Evolutionary conservation across 495 filamentous ascomycete genomes (phyloP).

Genomic region (Daldinia bambusicola): DNA sequence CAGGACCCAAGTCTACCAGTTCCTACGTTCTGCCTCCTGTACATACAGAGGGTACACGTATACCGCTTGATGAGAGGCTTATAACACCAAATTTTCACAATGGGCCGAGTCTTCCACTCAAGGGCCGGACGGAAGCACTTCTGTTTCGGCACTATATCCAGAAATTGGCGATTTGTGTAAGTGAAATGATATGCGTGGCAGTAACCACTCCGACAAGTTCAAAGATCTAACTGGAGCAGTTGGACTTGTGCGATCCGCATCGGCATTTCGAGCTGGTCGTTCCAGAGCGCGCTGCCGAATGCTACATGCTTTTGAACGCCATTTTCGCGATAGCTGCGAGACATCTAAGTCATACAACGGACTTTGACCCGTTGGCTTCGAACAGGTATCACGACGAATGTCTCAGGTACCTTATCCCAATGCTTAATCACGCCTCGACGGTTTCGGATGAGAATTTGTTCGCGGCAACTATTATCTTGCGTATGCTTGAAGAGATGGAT

Average conservation of each 20-base stretch:
- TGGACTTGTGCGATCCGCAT: constrained; percentile 67
- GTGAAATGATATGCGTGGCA: constrained; percentile 15
- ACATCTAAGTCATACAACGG: constrained; percentile 61
- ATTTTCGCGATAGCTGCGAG: constrained; percentile 67
- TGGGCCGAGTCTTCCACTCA: constrained; percentile 50
- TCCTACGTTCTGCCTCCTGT: constrained; percentile 7
- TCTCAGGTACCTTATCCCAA: constrained; percentile 60
- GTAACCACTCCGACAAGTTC: neutral
- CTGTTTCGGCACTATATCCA: constrained; percentile 61
- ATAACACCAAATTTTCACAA: constrained; percentile 15
- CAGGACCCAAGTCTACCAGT: constrained; percentile 4
- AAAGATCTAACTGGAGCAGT: constrained; percentile 49
- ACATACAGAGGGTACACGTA: constrained; percentile 11
- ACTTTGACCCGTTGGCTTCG: constrained; percentile 58
- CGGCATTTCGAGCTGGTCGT: constrained; percentile 65
- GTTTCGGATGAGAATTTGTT: constrained; percentile 69
- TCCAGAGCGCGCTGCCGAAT: constrained; percentile 60
- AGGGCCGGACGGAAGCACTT: constrained; percentile 51
- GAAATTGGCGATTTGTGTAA: constrained; percentile 61
- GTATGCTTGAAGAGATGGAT: constrained; percentile 70
- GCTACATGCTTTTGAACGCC: constrained; percentile 65
- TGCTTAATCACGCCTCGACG: constrained; percentile 60
- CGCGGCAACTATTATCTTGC: constrained; percentile 68
- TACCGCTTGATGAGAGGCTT: constrained; percentile 6
- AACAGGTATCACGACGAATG: constrained; percentile 63